Evolutionary conservation across 2,329 filamentous ascomycete genomes (phyloP).

Genomic region (Alternaria gaisen): DNA sequence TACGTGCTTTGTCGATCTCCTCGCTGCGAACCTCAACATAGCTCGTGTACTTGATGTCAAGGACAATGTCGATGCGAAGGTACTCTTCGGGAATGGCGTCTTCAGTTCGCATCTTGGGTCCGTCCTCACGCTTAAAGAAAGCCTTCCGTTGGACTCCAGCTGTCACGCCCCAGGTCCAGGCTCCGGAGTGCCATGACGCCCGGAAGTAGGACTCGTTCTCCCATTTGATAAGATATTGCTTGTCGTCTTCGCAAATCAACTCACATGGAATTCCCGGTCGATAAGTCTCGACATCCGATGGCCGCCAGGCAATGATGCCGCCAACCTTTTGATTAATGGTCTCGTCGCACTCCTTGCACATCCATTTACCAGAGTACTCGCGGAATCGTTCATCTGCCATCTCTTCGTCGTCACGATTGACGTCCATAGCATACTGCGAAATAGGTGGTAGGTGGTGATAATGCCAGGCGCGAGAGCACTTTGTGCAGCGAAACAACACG

Average conservation of each 20-base stretch:
- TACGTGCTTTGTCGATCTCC: slow-evolving; percentile 74
- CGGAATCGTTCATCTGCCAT: slow-evolving; percentile 70
- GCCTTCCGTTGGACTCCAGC: slow-evolving; percentile 71
- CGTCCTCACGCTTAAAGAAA: slow-evolving; percentile 76
- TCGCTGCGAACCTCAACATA: slow-evolving; percentile 67
- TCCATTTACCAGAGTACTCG: slow-evolving; percentile 79
- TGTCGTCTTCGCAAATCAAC: slow-evolving; percentile 75
- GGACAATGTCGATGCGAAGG: slow-evolving; percentile 85
- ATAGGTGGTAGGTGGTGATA: slow-evolving; percentile 77
- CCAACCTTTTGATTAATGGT: slow-evolving; percentile 71
- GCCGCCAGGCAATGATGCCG: slow-evolving; percentile 88
- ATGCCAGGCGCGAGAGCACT: slow-evolving; percentile 83
- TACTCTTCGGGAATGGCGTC: slow-evolving; percentile 90
- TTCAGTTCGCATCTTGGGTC: slow-evolving; percentile 73
- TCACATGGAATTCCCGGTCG: slow-evolving; percentile 61
- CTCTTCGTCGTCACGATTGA: slow-evolving; percentile 57
- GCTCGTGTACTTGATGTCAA: slow-evolving; percentile 76
- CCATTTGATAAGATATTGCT: slow-evolving; percentile 95
- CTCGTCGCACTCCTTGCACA: slow-evolving; percentile 78
- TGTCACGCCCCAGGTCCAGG: slow-evolving; percentile 83
- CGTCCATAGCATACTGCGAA: slow-evolving; percentile 54
- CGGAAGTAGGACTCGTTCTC: slow-evolving; percentile 80
- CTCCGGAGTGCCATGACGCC: slow-evolving; percentile 85
- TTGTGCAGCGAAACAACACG: slow-evolving; percentile 82
- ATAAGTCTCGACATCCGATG: slow-evolving; percentile 67